Percentiles rank a stretch among this genome's conserved stretches.
phyloP scores from a whole-genome alignment of 1,139 yeast species.

The Kurtzmaniella natalensis region DNA sequence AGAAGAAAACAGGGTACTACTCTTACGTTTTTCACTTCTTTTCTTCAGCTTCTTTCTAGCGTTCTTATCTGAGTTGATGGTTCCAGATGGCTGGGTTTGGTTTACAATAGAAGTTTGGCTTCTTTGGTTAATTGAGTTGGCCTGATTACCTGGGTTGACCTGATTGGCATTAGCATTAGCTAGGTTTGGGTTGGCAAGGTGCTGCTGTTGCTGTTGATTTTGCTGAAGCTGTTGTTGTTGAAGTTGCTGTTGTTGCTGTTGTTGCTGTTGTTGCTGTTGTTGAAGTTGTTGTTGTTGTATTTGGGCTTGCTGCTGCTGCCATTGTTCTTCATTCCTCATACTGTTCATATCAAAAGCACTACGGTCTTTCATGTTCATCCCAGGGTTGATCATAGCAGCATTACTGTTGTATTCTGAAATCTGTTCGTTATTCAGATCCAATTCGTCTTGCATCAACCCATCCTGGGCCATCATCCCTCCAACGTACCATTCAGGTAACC shows the following conservation, averaged over 20 bases:
- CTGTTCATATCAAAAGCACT: neutral
- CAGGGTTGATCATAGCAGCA: neutral
- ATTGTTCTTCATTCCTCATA: slow-evolving; percentile 3
- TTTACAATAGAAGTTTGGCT: neutral
- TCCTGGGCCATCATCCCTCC: slow-evolving; percentile 1
- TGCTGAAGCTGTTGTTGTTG: slow-evolving; percentile 8
- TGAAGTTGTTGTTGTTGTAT: slow-evolving; percentile 3
- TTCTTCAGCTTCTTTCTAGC: slow-evolving; percentile 14
- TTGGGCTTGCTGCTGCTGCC: slow-evolving; percentile 5
- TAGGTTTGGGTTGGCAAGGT: slow-evolving; percentile 1
- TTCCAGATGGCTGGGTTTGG: neutral
- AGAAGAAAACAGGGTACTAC: slow-evolving; percentile 9
- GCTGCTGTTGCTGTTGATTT: neutral
- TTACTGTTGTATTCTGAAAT: neutral
- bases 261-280: neutral
- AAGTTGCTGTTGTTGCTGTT: slow-evolving; percentile 1
- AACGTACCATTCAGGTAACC: slow-evolving; percentile 2
- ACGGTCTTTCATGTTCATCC: too few relatives aligned
- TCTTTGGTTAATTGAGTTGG: neutral
- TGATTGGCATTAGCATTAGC: too few relatives aligned
- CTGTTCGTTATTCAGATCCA: slow-evolving; percentile 1
- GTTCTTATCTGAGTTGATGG: slow-evolving; percentile 1
- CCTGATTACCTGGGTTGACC: too few relatives aligned
- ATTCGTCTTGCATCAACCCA: neutral
- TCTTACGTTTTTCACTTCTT: slow-evolving; percentile 7